Evolutionary conservation across 2,329 filamentous ascomycete species (phyloP).

Genomic region (Pyrenophora tritici-repentis): DNA sequence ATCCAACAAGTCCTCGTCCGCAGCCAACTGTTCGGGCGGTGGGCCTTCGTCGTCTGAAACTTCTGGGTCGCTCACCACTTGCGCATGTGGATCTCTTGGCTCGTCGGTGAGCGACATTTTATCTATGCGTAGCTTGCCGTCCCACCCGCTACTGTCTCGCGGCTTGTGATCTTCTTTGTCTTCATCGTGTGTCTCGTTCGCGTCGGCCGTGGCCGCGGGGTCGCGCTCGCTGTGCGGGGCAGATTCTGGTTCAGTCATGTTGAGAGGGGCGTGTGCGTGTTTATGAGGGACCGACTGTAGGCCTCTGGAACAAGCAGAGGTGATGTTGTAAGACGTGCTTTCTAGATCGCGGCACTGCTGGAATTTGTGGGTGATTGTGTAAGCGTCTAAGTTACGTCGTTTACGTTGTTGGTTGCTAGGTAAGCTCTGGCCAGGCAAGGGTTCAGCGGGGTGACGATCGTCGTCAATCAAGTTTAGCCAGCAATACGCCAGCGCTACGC

Average conservation of each 20-base stretch:
- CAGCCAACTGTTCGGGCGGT: slow-evolving; percentile 43
- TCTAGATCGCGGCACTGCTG: background rate
- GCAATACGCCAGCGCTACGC: slow-evolving; percentile 1
- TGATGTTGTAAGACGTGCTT: background rate
- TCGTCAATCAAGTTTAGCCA: background rate
- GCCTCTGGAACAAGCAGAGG: background rate
- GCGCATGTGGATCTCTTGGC: slow-evolving; percentile 62
- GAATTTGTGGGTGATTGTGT: slow-evolving; percentile 10
- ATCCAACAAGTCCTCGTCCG: slow-evolving; percentile 60
- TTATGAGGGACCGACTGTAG: background rate
- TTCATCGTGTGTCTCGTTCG: slow-evolving; percentile 23
- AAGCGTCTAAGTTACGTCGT: slow-evolving; percentile 20
- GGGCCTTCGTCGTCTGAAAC: slow-evolving; percentile 70
- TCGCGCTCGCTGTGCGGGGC: slow-evolving; percentile 36
- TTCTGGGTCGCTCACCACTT: slow-evolving; percentile 73
- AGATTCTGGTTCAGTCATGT: slow-evolving; percentile 34
- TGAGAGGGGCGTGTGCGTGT: background rate
- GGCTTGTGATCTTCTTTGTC: slow-evolving; percentile 38
- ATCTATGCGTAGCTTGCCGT: slow-evolving; percentile 79
- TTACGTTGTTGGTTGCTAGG: slow-evolving; percentile 7
- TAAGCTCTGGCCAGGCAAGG: slow-evolving; percentile 21
- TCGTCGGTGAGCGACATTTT: slow-evolving; percentile 58
- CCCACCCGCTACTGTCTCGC: slow-evolving; percentile 67
- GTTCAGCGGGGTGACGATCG: slow-evolving; percentile 22
- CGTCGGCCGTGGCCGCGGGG: slow-evolving; percentile 28